A percentile compares a stretch with the other conserved stretches of the same genome.
These are phyloP conservation scores for Colletotrichum tabaci DNA, from an alignment of 2,329 filamentous ascomycete genomes.

Conservation along the genomic window DNA sequence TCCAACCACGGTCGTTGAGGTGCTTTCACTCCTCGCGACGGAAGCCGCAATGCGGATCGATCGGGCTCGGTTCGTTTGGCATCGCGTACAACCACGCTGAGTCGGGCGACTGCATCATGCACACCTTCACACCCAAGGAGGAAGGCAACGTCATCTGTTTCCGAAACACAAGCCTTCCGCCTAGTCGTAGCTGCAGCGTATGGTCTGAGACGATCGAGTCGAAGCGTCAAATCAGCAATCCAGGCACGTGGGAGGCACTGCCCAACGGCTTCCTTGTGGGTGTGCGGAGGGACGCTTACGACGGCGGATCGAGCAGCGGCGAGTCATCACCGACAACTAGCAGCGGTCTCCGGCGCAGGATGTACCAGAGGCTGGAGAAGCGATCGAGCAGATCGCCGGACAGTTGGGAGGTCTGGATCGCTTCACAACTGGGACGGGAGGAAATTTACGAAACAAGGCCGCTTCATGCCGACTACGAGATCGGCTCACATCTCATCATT, in stretches of 20 bases:
- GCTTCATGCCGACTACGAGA: constrained; percentile 58
- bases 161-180: constrained; percentile 58
- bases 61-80: constrained; percentile 74
- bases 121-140: constrained; percentile 71
- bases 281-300: constrained; percentile 64
- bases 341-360: constrained; percentile 50
- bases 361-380: constrained; percentile 46
- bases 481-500: constrained; percentile 73
- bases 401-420: constrained; percentile 70
- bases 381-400: constrained; percentile 47
- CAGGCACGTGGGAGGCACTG: constrained; percentile 76
- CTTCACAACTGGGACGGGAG: constrained; percentile 60
- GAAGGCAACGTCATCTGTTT: constrained; percentile 72
- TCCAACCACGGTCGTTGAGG: constrained; percentile 72
- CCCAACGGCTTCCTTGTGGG: constrained; percentile 74
- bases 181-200: constrained; percentile 61
- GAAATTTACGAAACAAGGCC: constrained; percentile 62
- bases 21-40: constrained; percentile 70
- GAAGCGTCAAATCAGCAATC: constrained; percentile 70
- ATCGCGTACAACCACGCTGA: constrained; percentile 74
- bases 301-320: constrained; percentile 43
- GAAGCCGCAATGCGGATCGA: constrained; percentile 67
- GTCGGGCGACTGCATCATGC: constrained; percentile 74
- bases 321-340: constrained; percentile 43
- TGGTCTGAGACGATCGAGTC: constrained; percentile 68